Conservation (phyloP, 225 moss, liverwort and hornwort species). For the Ulota crispa region DNA sequence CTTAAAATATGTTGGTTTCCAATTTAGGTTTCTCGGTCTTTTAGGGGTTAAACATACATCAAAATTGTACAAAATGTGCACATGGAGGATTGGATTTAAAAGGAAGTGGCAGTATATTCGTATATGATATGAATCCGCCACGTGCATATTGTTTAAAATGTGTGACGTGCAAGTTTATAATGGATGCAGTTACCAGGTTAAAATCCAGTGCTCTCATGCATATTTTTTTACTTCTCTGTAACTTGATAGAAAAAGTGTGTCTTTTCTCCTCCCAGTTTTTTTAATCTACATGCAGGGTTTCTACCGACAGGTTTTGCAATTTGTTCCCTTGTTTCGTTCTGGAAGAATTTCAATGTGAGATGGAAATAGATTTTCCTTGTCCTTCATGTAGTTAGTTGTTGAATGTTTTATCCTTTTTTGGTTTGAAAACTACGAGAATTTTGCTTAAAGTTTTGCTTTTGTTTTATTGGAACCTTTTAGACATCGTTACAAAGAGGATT, state of each 20-base stretch:
- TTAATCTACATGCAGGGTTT: too few species aligned
- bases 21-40: background rate
- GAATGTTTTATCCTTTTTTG: background rate
- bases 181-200: slow-evolving; percentile 27
- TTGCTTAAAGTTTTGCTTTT: too few species aligned
- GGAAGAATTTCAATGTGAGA: background rate
- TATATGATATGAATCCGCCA: slow-evolving; percentile 18
- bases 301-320: too few species aligned
- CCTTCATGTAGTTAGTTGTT: background rate
- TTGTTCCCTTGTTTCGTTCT: background rate
- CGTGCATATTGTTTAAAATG: slow-evolving; percentile 23
- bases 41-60: background rate
- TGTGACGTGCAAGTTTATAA: slow-evolving; percentile 34
- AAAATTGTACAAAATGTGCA: background rate
- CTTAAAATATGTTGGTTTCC: too few species aligned
- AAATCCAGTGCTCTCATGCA: background rate
- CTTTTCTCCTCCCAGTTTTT: too few species aligned
- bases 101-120: background rate
- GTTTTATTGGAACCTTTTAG: background rate
- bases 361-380: background rate
- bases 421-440: background rate
- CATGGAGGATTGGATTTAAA: background rate
- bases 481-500: background rate
- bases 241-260: too few species aligned
- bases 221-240: background rate